Conservation (phyloP, 345 rosid genomes). For the Lumnitzera racemosa region DNA sequence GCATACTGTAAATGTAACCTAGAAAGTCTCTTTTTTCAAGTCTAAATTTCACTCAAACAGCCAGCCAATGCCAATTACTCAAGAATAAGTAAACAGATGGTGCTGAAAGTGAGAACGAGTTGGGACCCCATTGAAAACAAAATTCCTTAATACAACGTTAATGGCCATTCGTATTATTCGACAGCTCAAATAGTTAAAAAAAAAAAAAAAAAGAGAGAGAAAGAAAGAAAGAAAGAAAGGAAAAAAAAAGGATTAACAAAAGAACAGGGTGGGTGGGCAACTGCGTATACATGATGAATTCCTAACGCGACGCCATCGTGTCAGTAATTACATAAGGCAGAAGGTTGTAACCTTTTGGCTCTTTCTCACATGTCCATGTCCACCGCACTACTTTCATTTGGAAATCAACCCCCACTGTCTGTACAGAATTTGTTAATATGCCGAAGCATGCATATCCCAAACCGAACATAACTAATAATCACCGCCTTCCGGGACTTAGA, state of each 20-base stretch:
- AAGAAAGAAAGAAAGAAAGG: no score
- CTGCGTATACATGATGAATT: slow-evolving; percentile 1
- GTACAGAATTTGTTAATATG: neutral
- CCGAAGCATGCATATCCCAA: neutral
- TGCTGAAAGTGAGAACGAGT: no score
- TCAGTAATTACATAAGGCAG: slow-evolving; percentile 11
- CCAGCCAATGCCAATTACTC: no score
- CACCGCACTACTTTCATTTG: neutral
- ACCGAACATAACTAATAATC: neutral
- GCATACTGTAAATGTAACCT: no score
- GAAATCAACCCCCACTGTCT: slow-evolving; percentile 1
- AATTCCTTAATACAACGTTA: neutral
- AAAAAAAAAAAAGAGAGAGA: no score
- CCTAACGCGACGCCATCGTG: neutral
- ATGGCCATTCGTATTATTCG: neutral
- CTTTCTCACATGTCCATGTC: neutral
- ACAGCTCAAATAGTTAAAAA: neutral
- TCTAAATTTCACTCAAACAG: no score
- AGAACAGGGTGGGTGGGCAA: no score
- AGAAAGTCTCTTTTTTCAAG: no score
- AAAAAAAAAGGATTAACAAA: no score
- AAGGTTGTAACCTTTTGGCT: neutral
- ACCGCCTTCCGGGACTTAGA: neutral
- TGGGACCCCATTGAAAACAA: no score
- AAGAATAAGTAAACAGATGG: no score